Evolutionary conservation across 1,139 yeast species (phyloP).

Genomic region (Saccharomycopsis hybrid): DNA sequence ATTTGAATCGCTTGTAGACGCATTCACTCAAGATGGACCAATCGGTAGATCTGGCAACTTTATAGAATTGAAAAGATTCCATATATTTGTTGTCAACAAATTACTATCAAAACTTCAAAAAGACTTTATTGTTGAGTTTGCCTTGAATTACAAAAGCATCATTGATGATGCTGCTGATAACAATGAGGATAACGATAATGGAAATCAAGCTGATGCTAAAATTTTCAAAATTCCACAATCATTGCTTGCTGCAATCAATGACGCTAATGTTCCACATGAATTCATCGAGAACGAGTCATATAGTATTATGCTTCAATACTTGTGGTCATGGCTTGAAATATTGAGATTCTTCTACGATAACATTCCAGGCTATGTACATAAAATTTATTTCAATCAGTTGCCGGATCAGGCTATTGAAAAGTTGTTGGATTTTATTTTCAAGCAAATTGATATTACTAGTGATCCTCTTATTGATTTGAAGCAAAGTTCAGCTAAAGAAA

Average conservation of each 20-base stretch:
- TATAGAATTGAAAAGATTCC: conserved; percentile 10
- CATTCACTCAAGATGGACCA: background rate
- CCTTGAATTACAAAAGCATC: conserved; percentile 36
- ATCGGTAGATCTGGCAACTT: background rate
- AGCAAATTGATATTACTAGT: conserved; percentile 36
- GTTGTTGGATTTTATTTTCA: conserved; percentile 46
- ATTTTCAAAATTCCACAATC: conserved; percentile 32
- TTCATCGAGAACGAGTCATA: conserved; percentile 36
- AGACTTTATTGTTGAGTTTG: conserved; percentile 55
- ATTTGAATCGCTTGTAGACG: no score
- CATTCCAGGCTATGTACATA: conserved; percentile 56
- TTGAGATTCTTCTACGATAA: conserved; percentile 60
- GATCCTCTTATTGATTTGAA: conserved; percentile 25
- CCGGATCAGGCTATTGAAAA: conserved; percentile 40
- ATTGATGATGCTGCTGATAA: conserved; percentile 20
- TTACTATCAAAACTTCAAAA: conserved; percentile 39
- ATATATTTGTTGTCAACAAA: conserved; percentile 3
- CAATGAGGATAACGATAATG: no score
- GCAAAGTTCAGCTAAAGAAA: conserved; percentile 28
- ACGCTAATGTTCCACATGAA: conserved; percentile 29
- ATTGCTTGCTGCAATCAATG: conserved; percentile 30
- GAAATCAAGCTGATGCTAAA: no score
- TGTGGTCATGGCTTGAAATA: conserved; percentile 68
- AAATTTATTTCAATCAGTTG: conserved; percentile 53
- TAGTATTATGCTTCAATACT: conserved; percentile 36